Evolutionary conservation across 352 stramenopile genomes (phyloP), one percentile per base, ranked within the genome.

Genomic region (Phytophthora pisi): DNA sequence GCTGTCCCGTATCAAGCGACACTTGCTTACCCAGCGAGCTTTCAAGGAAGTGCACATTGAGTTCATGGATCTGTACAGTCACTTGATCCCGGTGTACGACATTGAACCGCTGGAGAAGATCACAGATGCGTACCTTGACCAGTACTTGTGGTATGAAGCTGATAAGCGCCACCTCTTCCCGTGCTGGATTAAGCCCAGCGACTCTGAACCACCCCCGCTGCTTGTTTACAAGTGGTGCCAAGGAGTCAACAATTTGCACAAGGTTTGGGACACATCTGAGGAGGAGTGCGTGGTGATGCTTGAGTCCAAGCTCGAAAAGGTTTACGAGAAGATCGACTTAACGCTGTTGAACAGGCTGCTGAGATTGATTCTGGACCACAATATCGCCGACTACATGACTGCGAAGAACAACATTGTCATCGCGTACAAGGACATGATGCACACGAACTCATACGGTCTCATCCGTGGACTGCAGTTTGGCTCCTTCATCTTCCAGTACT

Each of bases 351-450:
- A 99, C 78, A 86, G 98, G 24, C 83, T 99, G 26, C 76, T 99
- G 61, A 92, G 98, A 9, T 82, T 99, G 51, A 99, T 99, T 80
- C 87, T 99, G 46, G 98, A 99, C 81, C 98, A 99, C 82, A 99
- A 99, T 75, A 99, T 99, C 67, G 98, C 98, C 10, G 98, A 99
- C 72, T 99, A 99, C 84, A 99, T 99, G 93, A 99, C 97, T 11
- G 97, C 97, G 4, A 99, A 99, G 87, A 99, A 99, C 84, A 99
- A 99, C 77, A 93, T 99, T 50, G 92, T 98, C 56, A 81, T 99
- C 18, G 92, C 91, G 47, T 99, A 98, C 92, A 99, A 99, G 81
- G 98, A 99, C 68, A 99, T 99, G 98, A 99, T 99, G 93, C 98
- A 99, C 86, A 99, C 97, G 18, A 99, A 99, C 84, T 98, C 92